These are phyloP conservation scores for Forsythia viridissima DNA, from an alignment of 257 asterid genomes.

Conservation along the genomic window DNA sequence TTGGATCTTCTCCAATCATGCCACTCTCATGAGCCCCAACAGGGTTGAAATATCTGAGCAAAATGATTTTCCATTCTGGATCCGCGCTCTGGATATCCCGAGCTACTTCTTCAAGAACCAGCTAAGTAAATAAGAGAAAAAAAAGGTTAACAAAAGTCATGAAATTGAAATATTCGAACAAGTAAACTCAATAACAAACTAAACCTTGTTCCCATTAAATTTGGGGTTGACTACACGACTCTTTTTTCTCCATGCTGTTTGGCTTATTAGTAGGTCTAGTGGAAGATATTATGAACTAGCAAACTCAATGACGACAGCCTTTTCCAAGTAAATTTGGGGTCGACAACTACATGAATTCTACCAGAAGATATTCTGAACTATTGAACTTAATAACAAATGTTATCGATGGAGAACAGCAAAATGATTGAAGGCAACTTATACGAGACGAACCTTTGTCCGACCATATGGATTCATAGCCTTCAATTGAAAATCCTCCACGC, in stretches of 20 bases:
- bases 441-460: constrained; percentile 72
- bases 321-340: too few relatives aligned
- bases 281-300: not conserved
- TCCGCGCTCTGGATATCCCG: constrained; percentile 77
- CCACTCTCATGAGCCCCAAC: constrained; percentile 98
- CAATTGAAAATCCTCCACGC: constrained; percentile 76
- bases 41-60: constrained; percentile 92
- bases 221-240: too few relatives aligned
- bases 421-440: not conserved
- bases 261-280: too few relatives aligned
- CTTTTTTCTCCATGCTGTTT: too few relatives aligned
- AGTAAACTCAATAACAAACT: not conserved
- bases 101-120: constrained; percentile 87
- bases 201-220: too few relatives aligned
- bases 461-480: constrained; percentile 98
- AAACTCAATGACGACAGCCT: not conserved
- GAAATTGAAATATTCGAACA: not conserved
- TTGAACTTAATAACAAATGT: not conserved
- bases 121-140: constrained; percentile 36
- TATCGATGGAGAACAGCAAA: not conserved
- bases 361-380: not conserved
- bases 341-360: too few relatives aligned
- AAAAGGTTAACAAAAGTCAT: not conserved
- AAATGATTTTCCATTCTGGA: constrained; percentile 73
- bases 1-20: constrained; percentile 88